Percentiles rank a stretch among this genome's conserved stretches.
These are phyloP conservation scores for Coemansia sp. DNA, from an alignment of 192 early-diverging fungal genomes.

Conservation along the genomic window DNA sequence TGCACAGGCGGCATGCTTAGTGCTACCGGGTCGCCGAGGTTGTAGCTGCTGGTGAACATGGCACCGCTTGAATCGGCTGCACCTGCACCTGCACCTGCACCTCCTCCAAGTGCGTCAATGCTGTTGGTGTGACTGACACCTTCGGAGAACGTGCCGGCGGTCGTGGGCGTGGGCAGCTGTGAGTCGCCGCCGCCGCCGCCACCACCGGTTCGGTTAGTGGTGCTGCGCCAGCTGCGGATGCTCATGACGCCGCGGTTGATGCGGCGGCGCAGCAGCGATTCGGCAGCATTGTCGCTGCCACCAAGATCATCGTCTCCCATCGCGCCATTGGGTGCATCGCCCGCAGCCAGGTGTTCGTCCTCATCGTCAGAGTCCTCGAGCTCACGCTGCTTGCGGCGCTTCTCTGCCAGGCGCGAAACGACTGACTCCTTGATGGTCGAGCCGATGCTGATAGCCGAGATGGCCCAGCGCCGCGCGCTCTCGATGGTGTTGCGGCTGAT, in stretches of 20 bases:
- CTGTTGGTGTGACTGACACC: neutral
- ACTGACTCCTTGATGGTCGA: conserved; percentile 20
- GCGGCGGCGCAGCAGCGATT: conserved; percentile 27
- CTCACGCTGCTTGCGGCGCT: conserved; percentile 48
- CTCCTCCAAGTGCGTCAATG: too few relatives aligned
- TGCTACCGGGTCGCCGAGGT: neutral
- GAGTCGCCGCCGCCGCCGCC: neutral
- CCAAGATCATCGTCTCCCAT: neutral
- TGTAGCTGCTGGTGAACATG: neutral
- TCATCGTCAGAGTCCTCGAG: conserved; percentile 52
- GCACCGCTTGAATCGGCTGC: neutral
- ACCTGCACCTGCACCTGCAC: too few relatives aligned
- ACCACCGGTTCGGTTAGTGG: neutral
- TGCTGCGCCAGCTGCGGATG: conserved; percentile 42
- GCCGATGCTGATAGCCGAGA: conserved; percentile 14
- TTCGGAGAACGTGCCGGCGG: neutral
- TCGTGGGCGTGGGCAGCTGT: conserved; percentile 2
- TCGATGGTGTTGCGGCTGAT: conserved; percentile 27
- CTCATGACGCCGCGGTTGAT: conserved; percentile 37
- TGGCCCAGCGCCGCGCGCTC: conserved; percentile 26
- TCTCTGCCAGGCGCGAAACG: conserved; percentile 35
- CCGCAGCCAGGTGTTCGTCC: conserved; percentile 19
- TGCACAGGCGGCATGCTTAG: too few relatives aligned
- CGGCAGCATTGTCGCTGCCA: conserved; percentile 4
- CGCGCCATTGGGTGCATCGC: neutral